Conservation (phyloP, 805 yeast species). For the Saturnispora sekii region DNA sequence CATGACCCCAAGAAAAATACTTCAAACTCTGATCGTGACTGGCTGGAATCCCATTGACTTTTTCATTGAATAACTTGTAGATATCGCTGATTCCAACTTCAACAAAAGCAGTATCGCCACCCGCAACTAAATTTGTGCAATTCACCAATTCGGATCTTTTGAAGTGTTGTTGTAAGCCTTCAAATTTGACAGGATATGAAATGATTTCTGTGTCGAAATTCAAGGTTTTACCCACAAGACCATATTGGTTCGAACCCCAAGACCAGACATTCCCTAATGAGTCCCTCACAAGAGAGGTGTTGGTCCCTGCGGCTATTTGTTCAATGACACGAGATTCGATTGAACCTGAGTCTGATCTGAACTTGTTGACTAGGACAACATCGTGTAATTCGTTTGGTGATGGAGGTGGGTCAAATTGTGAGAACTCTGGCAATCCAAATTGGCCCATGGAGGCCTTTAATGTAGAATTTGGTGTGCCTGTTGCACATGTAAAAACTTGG, state of each 20-base stretch:
- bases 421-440: constrained; percentile 65
- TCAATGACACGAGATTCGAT: constrained; percentile 36
- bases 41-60: constrained; percentile 14
- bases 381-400: constrained; percentile 39
- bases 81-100: constrained; percentile 29
- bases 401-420: constrained; percentile 57
- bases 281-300: constrained; percentile 67
- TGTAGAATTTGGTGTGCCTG: constrained; percentile 34
- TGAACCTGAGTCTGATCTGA: constrained; percentile 16
- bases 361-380: constrained; percentile 48
- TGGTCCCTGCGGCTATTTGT: constrained; percentile 62
- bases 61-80: constrained; percentile 28
- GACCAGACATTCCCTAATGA: constrained; percentile 61
- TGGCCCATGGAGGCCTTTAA: constrained; percentile 56
- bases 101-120: constrained; percentile 56
- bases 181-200: constrained; percentile 57
- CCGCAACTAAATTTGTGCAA: constrained; percentile 52
- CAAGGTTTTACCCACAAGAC: constrained; percentile 74
- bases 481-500: constrained; percentile 50
- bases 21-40: constrained; percentile 15
- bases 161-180: constrained; percentile 31
- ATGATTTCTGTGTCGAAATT: constrained; percentile 55
- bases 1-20: constrained; percentile 68
- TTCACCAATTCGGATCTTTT: constrained; percentile 34
- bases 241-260: constrained; percentile 77